Percentiles rank a stretch among this genome's conserved stretches.
Evolutionary conservation across 2,329 filamentous ascomycete species (phyloP).

Genomic region (Dactylellina drechsleri): DNA sequence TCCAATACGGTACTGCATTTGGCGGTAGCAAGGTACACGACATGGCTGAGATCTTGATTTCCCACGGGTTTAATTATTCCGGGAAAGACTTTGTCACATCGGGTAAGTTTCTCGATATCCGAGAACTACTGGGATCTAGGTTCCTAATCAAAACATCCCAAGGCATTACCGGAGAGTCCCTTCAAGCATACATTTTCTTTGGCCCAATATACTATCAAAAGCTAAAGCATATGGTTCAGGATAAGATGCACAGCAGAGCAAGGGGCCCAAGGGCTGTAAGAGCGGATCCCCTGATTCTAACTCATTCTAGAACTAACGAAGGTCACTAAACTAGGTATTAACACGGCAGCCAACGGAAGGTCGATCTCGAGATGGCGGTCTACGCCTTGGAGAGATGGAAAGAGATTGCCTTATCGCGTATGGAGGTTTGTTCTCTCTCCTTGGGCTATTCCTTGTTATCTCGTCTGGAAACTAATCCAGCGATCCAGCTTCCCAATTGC

Average conservation of each 20-base stretch:
- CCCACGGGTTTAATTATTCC: slow-evolving; percentile 92
- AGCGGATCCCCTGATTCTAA: background rate
- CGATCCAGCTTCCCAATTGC: slow-evolving; percentile 77
- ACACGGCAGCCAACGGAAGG: slow-evolving; percentile 97
- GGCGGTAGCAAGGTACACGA: slow-evolving; percentile 85
- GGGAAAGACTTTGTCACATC: slow-evolving; percentile 97
- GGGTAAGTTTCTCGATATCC: slow-evolving; percentile 60
- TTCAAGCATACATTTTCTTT: slow-evolving; percentile 97
- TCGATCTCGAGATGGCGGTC: slow-evolving; percentile 87
- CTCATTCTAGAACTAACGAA: slow-evolving; percentile 1
- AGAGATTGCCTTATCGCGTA: slow-evolving; percentile 98
- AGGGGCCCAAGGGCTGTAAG: slow-evolving; percentile 79
- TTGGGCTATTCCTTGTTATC: background rate
- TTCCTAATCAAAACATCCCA: background rate
- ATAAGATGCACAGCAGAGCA: slow-evolving; percentile 98
- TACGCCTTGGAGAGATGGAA: slow-evolving; percentile 97
- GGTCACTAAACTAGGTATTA: slow-evolving; percentile 68
- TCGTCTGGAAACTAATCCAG: slow-evolving; percentile 13
- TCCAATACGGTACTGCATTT: slow-evolving; percentile 90
- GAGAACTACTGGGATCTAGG: background rate
- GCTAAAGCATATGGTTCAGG: slow-evolving; percentile 99
- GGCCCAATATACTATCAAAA: slow-evolving; percentile 99
- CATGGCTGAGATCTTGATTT: slow-evolving; percentile 85
- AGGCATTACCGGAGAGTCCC: slow-evolving; percentile 87
- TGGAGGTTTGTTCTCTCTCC: slow-evolving; percentile 64